Base-by-base conservation (phyloP, 495 filamentous ascomycete genomes). In the Beverwykella pulmonaria region DNA sequence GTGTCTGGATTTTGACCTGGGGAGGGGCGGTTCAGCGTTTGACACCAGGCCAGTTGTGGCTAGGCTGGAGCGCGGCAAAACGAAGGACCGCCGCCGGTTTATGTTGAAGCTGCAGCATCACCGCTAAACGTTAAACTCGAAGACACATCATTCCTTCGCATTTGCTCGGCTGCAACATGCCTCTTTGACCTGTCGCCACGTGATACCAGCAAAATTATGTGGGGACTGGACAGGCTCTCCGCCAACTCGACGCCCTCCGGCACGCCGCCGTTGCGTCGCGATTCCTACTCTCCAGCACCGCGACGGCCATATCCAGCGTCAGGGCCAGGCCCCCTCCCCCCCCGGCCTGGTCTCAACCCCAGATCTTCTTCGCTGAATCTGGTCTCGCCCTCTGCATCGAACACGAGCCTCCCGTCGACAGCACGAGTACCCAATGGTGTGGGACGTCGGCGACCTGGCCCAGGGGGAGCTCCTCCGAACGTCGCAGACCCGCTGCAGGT, bases 171-270 rank as follows among this genome's bases (percentile, higher is more conserved):
- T 32, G 25, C 56, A 22, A 10, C 2, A 59, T 47, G 55, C 39
- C 7, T 19, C 36, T 17, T 6, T 59, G 25, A 23, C 34, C 26
- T 32, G 30, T 3, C 32, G 10, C 30, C 12, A 26, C 14, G n/a
- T 10, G 2, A 39, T 39, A 14, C 7, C 41, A 44, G 22, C 39
- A 14, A 26, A 50, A 80, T 61, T 66, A 95, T 95, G 92, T 94
- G 91, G 90, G 63, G 63, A 1, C 87, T 93, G 69, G 91, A 96
- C 82, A 88, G 91, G 72, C 87, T 93, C 65, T 87, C 89, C 57
- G 87, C 85, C 72, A 87, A 90, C 75, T 86, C 88, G 53, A 84
- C 83, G 64, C 83, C 86, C 55, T 82, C 86, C 52, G 81, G 83
- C 41, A 87, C 86, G 56, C 83, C 85, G 59, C 78, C 84, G 48